Percentiles rank a stretch among this genome's conserved stretches.
Conservation (phyloP, 1,284 basidiomycete species). For the Ceratobasidium sp. region DNA sequence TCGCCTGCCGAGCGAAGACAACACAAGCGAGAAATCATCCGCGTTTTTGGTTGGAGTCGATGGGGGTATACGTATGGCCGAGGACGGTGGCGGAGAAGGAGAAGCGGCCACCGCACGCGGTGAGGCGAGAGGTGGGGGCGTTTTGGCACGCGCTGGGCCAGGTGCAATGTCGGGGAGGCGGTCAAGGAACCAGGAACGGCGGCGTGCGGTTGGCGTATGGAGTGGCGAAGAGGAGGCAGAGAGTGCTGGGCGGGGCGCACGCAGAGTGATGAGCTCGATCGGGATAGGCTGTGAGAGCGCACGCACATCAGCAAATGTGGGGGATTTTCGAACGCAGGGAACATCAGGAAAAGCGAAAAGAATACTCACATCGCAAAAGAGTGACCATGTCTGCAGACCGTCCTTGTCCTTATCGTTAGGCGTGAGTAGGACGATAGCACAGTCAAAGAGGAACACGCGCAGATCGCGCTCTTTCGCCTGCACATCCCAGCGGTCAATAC, state of each 20-base stretch:
- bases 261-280: slow-evolving; percentile 35
- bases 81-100: background rate
- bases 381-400: slow-evolving; percentile 16
- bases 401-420: slow-evolving; percentile 37
- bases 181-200: slow-evolving; percentile 41
- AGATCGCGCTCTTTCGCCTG: slow-evolving; percentile 38
- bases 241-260: slow-evolving; percentile 3
- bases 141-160: slow-evolving; percentile 31
- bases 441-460: slow-evolving; percentile 39
- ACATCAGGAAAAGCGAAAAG: background rate
- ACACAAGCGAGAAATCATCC: slow-evolving; percentile 27
- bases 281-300: slow-evolving; percentile 19
- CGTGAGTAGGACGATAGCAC: slow-evolving; percentile 32
- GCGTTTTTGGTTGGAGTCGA: background rate
- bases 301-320: slow-evolving; percentile 4
- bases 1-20: slow-evolving; percentile 25
- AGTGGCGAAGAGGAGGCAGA: background rate
- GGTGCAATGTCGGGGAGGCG: slow-evolving; percentile 17
- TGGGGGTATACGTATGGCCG: slow-evolving; percentile 1
- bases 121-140: slow-evolving; percentile 17
- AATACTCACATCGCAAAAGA: slow-evolving; percentile 30
- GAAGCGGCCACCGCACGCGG: background rate
- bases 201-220: background rate
- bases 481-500: background rate
- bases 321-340: slow-evolving; percentile 10